Percentiles rank a stretch among this genome's conserved stretches.
Evolutionary conservation across 768 basidiomycete genomes (phyloP).

Genomic region (Hysterangium stoloniferum): DNA sequence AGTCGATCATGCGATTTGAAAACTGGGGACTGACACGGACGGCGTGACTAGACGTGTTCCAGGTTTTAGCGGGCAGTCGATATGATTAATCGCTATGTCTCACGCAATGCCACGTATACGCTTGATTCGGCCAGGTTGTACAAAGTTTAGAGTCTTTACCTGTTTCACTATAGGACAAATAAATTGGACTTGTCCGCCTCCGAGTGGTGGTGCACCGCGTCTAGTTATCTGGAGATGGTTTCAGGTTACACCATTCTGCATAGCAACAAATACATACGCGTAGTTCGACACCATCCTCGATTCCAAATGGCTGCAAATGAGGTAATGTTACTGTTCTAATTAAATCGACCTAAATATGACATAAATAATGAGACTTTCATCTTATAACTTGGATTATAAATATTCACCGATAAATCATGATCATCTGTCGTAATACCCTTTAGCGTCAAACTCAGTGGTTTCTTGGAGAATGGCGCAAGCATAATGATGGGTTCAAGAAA

Average conservation of each 20-base stretch:
- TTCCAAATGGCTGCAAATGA: conserved; percentile 82
- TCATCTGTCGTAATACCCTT: conserved; percentile 91
- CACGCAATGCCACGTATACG: conserved; percentile 94
- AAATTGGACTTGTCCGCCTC: conserved; percentile 92
- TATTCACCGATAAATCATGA: conserved; percentile 77
- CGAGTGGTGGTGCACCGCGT: conserved; percentile 83
- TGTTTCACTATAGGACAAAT: conserved; percentile 88
- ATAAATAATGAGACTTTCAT: conserved; percentile 1
- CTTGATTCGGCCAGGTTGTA: conserved; percentile 85
- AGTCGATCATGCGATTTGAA: conserved; percentile 95
- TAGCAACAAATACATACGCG: conserved; percentile 39
- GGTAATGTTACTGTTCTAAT: conserved; percentile 87
- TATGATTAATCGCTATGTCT: conserved; percentile 26
- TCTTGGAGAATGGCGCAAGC: conserved; percentile 91
- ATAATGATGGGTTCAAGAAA: conserved; percentile 87
- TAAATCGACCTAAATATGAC: conserved; percentile 62
- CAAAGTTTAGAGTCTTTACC: conserved; percentile 87
- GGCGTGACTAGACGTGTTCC: conserved; percentile 58
- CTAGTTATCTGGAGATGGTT: conserved; percentile 68
- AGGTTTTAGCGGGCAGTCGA: background rate
- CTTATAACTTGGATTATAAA: conserved; percentile 16
- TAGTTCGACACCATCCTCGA: conserved; percentile 85
- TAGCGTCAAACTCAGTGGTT: conserved; percentile 69
- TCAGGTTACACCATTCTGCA: background rate
- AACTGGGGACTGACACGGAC: conserved; percentile 97